Percentiles rank a stretch among this genome's conserved stretches.
Conservation (phyloP, 1,284 basidiomycete genomes). For the Leccinum solheimii region DNA sequence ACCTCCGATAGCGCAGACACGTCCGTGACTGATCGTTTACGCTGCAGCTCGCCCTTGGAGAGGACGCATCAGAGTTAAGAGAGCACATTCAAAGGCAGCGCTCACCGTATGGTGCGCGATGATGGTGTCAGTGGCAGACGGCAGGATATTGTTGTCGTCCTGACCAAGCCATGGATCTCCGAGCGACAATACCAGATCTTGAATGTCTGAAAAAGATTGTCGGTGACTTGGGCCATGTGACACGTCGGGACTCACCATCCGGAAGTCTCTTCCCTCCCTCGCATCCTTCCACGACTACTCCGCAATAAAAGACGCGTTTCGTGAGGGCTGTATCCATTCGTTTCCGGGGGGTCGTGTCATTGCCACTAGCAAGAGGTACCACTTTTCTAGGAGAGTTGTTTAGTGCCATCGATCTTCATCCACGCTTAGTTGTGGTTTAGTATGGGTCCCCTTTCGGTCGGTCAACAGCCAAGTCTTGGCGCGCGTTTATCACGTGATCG, state of each 20-base stretch:
- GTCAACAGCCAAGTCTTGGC: not conserved
- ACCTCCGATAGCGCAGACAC: constrained; percentile 64
- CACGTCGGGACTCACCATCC: constrained; percentile 51
- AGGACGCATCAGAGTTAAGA: constrained; percentile 14
- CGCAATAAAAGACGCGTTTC: constrained; percentile 77
- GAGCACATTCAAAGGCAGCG: constrained; percentile 8
- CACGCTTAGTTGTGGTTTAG: constrained; percentile 12
- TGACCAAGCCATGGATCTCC: constrained; percentile 58
- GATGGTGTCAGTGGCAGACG: constrained; percentile 40
- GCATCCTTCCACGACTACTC: constrained; percentile 78
- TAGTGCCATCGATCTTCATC: constrained; percentile 41
- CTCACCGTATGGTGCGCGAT: constrained; percentile 46
- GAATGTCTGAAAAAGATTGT: constrained; percentile 55
- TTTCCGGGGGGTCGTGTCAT: constrained; percentile 48
- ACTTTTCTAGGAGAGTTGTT: constrained; percentile 67
- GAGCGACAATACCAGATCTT: constrained; percentile 74
- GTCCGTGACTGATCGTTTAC: constrained; percentile 61
- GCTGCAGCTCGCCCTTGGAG: constrained; percentile 43
- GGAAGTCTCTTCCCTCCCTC: constrained; percentile 65
- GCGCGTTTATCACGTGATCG: constrained; percentile 29
- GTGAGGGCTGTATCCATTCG: constrained; percentile 48
- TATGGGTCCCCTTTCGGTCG: not conserved
- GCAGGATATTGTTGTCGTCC: constrained; percentile 43
- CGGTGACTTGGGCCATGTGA: not conserved
- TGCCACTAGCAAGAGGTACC: constrained; percentile 65